These are phyloP conservation scores for Allium cepa DNA, from an alignment of 106 monocot genomes.

Conservation along the genomic window DNA sequence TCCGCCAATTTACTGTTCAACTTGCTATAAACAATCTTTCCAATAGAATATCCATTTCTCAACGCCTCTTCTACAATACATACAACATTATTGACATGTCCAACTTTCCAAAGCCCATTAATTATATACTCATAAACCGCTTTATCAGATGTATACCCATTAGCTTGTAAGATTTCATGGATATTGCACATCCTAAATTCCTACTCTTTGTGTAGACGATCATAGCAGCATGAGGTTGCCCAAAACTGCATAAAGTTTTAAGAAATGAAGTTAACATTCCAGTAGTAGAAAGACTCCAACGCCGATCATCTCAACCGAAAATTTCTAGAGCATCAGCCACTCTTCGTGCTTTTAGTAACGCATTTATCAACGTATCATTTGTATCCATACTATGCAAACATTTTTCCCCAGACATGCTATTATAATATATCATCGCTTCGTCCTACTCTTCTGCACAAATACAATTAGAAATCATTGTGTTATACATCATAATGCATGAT, in stretches of 20 bases:
- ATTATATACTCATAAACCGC: too few relatives aligned
- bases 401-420: slow-evolving; percentile 33
- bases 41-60: too few relatives aligned
- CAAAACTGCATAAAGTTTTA: slow-evolving; percentile 71
- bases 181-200: slow-evolving; percentile 62
- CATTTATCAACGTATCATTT: slow-evolving; percentile 46
- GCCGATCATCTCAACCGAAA: slow-evolving; percentile 69
- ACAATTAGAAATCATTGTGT: slow-evolving; percentile 68
- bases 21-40: too few relatives aligned
- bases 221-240: slow-evolving; percentile 93
- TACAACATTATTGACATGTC: too few relatives aligned
- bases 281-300: slow-evolving; percentile 50
- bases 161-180: slow-evolving; percentile 89
- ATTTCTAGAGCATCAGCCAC: slow-evolving; percentile 85
- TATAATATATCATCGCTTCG: slow-evolving; percentile 47
- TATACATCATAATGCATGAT: too few relatives aligned
- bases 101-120: too few relatives aligned
- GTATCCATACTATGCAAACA: slow-evolving; percentile 45
- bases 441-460: slow-evolving; percentile 54
- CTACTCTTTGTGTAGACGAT: slow-evolving; percentile 66
- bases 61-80: too few relatives aligned
- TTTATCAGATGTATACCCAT: slow-evolving; percentile 58
- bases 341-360: slow-evolving; percentile 56
- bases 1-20: too few relatives aligned
- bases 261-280: slow-evolving; percentile 77